Evolutionary conservation across 768 basidiomycete species (phyloP), one percentile per base, ranked within the genome.

Genomic region (Xanthoconium stramineum): DNA sequence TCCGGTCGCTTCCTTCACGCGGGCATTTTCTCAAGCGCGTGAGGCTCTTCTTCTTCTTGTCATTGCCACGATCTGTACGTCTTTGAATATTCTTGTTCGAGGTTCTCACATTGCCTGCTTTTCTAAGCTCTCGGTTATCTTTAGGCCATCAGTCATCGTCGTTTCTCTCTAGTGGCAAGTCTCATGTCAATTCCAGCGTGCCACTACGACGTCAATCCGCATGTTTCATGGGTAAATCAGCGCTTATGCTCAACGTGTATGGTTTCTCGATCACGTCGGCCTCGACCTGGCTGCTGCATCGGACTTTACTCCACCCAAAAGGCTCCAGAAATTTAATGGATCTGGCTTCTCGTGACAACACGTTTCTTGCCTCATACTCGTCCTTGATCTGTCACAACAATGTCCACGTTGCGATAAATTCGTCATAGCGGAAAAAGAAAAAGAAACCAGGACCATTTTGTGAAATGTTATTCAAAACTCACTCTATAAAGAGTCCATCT

Each of bases 261-360:
- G 74, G 77, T 75, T 72, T 74, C 75, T 80, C 83, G 85, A 89
- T 88, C 85, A 80, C 68, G 70, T 75, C 77, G 76, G 77, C 77
- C 80, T 77, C 75, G 76, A 76, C 66, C 76, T 77, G 77, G 71
- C 72, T 76, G 78, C 65, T 61, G 47, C 66, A 69, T 80, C 82
- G 83, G 83, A 78, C 74, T 72, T 78, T 80, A 78, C 85, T 87
- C 87, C 86, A 89, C 85, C 78, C 75, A 79, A 81, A 82, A 80
- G 74, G 71, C 77, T 76, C 75, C 76, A 74, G 75, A 67, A 70
- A 68, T 71, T 76, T 77, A 77, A 79, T 78, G 79, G 79, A 80
- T 77, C 78, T 81, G 78, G 71, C 83, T 86, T 86, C 83, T 82
- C 74, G 70, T 69, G 74, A 72, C 74, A 77, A 80, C 88, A 89